Base-by-base conservation (phyloP, 2,329 filamentous ascomycete species). In the Akanthomyces uredinophilus region DNA sequence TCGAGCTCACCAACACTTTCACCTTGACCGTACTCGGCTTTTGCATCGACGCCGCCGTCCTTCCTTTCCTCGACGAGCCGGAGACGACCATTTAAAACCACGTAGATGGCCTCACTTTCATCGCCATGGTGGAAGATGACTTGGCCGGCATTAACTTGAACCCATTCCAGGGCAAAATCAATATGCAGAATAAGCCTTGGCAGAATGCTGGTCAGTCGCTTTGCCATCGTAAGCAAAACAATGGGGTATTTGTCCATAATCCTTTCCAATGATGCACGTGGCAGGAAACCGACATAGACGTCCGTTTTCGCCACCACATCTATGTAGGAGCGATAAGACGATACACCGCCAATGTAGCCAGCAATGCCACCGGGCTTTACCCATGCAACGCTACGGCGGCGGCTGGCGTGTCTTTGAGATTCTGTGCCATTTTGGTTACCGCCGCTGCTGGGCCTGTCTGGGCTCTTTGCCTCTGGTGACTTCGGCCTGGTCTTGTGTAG, bases 261-360 rank as follows among this genome's bases (percentile, higher is more conserved):
- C 66, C 92, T 85, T 71, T 99, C 95, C 32, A 99, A 81, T 0
- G 92, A 90, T 0, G 87, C 83, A 35, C 92, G 84, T 0, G 95
- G 95, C 14, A 99, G 78, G 67, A 99, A 99, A 1, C 95, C 95
- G 16, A 99, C 95, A 70, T 97, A 98, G 2, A 98, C 95, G 75
- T 99, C 95, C 0, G 96, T 99, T 77, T 98, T 98, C 3, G 95
- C 96, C 43, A 94, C 90, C 1, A 99, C 93, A 71, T 98, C 94
- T 22, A 96, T 95, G 71, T 98, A 97, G 0, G 95, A 99, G 29
- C 95, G 83, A 72, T 97, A 96, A 0, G 93, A 96, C 2, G 95
- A 96, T 20, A 99, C 88, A 0, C 92, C 95, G 5, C 95, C 93
- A 37, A 98, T 87, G 69, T 99, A 99, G 0, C 95, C 96, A 58